phyloP scores from a whole-genome alignment of 345 rosid genomes.

The Theobroma cacao region DNA sequence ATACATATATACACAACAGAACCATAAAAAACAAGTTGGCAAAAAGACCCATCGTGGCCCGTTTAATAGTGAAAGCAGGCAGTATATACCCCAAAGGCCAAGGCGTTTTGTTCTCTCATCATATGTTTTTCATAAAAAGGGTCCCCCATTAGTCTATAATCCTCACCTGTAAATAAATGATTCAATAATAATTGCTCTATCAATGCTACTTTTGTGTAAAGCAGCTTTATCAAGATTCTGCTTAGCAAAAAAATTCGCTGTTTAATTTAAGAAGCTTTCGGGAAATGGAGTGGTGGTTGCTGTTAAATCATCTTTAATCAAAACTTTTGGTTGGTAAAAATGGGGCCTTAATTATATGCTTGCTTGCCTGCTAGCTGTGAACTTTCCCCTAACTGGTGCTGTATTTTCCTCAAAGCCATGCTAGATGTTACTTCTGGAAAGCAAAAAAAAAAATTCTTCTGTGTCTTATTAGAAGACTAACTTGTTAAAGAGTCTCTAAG shows the following conservation, averaged over 20 bases:
- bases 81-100: neutral
- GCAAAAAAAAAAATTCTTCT: too few relatives aligned
- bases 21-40: neutral
- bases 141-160: constrained; percentile 1
- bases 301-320: constrained; percentile 34
- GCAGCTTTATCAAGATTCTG: constrained; percentile 15
- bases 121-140: neutral
- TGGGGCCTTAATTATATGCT: constrained; percentile 17
- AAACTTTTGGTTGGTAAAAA: constrained; percentile 19
- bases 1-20: neutral
- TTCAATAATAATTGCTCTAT: constrained; percentile 28
- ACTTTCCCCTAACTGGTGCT: neutral
- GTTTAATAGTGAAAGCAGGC: neutral
- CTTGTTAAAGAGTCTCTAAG: too few relatives aligned
- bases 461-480: neutral
- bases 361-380: neutral
- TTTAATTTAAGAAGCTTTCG: constrained; percentile 15
- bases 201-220: constrained; percentile 26
- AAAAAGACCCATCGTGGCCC: neutral
- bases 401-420: neutral
- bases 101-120: neutral
- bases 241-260: neutral
- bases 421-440: neutral
- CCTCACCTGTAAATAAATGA: constrained; percentile 15
- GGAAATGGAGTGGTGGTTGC: constrained; percentile 14